Base-by-base conservation (phyloP, 2,329 filamentous ascomycete genomes). In the Nothomitra cinnamomea region DNA sequence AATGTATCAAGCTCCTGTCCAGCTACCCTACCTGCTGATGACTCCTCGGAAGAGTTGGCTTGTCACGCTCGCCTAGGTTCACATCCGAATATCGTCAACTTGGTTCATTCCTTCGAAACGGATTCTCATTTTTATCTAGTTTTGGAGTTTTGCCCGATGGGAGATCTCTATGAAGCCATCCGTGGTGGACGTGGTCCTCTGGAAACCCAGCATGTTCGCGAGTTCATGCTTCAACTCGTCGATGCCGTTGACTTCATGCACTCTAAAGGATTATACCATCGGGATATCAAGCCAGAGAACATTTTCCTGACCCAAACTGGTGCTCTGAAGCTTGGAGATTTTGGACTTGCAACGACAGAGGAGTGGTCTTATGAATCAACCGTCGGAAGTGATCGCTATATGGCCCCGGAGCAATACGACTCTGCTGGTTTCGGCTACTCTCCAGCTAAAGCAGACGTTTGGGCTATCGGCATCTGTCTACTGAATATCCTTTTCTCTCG, bases 231-330 rank as follows among this genome's bases (percentile, higher is more conserved):
- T 56, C 82, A 98, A 70, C 79, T 98, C 35, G 79, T 98, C 53
- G 83, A 86, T 65, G 87, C 90, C 51, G 85, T 98, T 51, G 82
- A 86, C 57, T 89, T 87, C 69, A 87, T 95, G 70, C 92, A 98
- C 68, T 77, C 78, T 58, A 89, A 89, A 67, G 89, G 87, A 59
- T 79, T 96, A 64, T 95, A 88, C 67, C 92, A 98, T 66, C 86
- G 92, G 57, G 92, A 98, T 68, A 95, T 98, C 78, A 98, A 98
- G 73, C 92, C 92, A 0, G 92, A 98, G 76, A 98, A 98, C 74
- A 95, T 98, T 68, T 96, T 98, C 67, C 76, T 98, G 58, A 85
- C 82, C 56, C 79, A 89, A 56, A 79, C 83, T 60, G 90, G 90
- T 53, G 77, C 83, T 40, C 85, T 96, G 85, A 98, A 98, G 72